phyloP scores from a whole-genome alignment of 1,139 yeast species.

The Pichia sp. region DNA sequence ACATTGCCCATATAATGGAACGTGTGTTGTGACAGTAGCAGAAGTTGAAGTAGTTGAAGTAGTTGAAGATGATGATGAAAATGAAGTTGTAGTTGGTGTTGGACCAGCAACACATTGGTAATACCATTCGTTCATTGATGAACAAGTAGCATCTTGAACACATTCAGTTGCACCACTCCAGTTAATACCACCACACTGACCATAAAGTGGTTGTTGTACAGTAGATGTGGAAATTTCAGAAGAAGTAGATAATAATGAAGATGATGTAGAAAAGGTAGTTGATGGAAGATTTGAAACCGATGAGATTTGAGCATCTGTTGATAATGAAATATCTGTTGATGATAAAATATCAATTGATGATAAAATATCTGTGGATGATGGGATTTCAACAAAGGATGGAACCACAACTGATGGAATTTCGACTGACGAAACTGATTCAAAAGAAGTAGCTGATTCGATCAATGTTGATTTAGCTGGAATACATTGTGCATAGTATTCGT shows the following conservation, averaged over 20 bases:
- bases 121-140: constrained; percentile 13
- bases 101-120: constrained; percentile 14
- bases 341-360: too few species aligned
- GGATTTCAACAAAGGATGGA: too few species aligned
- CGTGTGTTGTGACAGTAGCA: background rate
- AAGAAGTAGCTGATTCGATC: background rate
- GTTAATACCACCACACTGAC: constrained; percentile 18
- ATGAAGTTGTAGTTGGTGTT: constrained; percentile 4
- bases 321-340: background rate
- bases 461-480: background rate
- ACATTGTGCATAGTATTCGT: constrained; percentile 13
- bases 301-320: too few species aligned
- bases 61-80: background rate
- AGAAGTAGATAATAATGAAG: background rate
- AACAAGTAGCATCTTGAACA: constrained; percentile 9
- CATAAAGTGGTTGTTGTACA: constrained; percentile 2
- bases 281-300: background rate
- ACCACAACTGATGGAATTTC: too few species aligned
- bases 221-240: background rate
- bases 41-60: background rate
- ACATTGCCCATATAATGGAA: constrained; percentile 14
- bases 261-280: background rate
- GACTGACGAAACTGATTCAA: too few species aligned
- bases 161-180: constrained; percentile 15
- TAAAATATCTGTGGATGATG: background rate